A percentile compares a stretch with the other conserved stretches of the same genome.
Conservation (phyloP, 352 stramenopile species). For the Pythium scleroteichum region DNA sequence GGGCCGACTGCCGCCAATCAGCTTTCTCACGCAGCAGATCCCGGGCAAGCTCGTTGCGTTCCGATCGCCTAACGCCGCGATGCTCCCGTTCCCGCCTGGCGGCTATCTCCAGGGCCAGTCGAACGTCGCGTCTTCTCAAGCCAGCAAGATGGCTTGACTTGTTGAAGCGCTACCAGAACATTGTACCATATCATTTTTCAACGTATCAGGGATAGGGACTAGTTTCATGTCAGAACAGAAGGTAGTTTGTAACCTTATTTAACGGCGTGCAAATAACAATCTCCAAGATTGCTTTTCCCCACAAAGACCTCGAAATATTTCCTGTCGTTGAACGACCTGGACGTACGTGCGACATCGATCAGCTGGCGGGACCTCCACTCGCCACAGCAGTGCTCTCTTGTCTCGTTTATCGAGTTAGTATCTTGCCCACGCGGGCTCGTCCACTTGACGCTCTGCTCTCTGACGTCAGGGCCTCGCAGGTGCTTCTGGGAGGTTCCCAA, state of each 20-base stretch:
- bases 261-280: slow-evolving; percentile 16
- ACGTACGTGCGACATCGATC: slow-evolving; percentile 10
- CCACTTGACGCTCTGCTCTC: too few species aligned
- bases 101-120: slow-evolving; percentile 49
- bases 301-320: slow-evolving; percentile 17
- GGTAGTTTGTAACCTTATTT: slow-evolving; percentile 32
- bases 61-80: slow-evolving; percentile 41
- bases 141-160: slow-evolving; percentile 57
- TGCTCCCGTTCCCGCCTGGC: slow-evolving; percentile 44
- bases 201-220: slow-evolving; percentile 16
- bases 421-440: too few species aligned
- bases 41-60: slow-evolving; percentile 67
- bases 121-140: slow-evolving; percentile 27
- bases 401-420: too few species aligned
- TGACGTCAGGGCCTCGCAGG: too few species aligned
- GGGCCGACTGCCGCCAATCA: slow-evolving; percentile 67
- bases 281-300: neutral
- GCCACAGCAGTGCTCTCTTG: neutral
- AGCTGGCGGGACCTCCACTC: neutral
- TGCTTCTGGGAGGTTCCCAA: neutral
- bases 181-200: slow-evolving; percentile 33
- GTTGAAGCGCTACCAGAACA: slow-evolving; percentile 2
- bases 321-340: slow-evolving; percentile 4
- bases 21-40: slow-evolving; percentile 62
- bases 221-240: slow-evolving; percentile 25